phyloP scores from a whole-genome alignment of 129 eudicot species.

The Ambrosia artemisiifolia region DNA sequence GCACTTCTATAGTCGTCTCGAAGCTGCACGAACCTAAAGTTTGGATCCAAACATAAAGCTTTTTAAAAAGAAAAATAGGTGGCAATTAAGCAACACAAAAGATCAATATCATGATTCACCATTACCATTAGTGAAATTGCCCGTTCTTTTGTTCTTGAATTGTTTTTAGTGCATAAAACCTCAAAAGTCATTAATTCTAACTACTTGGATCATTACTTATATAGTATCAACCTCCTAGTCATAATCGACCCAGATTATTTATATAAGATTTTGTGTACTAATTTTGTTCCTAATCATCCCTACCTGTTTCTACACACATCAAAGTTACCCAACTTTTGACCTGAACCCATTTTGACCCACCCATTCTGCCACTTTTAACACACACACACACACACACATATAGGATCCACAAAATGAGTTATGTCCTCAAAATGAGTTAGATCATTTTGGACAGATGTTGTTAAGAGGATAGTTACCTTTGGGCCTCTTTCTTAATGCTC shows the following conservation, averaged over 20 bases:
- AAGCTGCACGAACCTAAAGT: slow-evolving; percentile 67
- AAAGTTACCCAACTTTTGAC: neutral
- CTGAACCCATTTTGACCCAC: neutral
- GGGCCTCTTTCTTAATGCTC: slow-evolving; percentile 71
- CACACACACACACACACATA: neutral
- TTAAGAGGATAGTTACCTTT: slow-evolving; percentile 41
- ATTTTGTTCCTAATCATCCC: neutral
- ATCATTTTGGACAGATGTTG: neutral
- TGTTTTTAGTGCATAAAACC: neutral
- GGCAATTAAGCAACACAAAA: neutral
- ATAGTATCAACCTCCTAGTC: neutral
- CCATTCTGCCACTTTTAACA: neutral
- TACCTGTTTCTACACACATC: neutral
- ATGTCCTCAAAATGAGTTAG: neutral
- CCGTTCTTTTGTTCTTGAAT: neutral
- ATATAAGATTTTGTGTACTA: neutral
- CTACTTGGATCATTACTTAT: neutral
- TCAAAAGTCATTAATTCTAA: neutral
- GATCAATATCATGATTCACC: neutral
- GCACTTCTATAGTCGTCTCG: slow-evolving; percentile 88
- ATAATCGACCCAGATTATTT: neutral
- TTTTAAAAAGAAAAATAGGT: slow-evolving; percentile 1
- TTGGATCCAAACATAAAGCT: slow-evolving; percentile 5
- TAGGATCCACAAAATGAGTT: neutral
- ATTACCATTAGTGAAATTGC: slow-evolving; percentile 1